Base-by-base conservation (phyloP, 2,329 filamentous ascomycete species). In the Metarhizium brunneum region DNA sequence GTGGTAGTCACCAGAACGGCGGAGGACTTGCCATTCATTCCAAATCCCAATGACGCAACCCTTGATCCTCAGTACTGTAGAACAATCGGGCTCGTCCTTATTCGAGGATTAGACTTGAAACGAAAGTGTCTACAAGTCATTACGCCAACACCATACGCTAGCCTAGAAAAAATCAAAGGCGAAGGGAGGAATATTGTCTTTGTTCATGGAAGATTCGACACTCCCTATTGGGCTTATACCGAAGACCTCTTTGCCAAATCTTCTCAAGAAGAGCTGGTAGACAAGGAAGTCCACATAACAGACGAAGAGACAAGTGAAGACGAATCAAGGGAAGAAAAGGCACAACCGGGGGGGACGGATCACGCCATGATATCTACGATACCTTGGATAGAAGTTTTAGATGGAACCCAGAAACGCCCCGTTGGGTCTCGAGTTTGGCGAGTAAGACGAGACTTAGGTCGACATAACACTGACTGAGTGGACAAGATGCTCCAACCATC, bases 151-250 rank as follows among this genome's bases (percentile, higher is more conserved):
- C 55, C 73, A 0, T 53, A 66, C 0, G 62, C 69, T 3, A 62
- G 67, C 2, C 72, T 83, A 16, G 66, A 71, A 42, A 64, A 70
- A 10, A 64, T 76, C 18, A 71, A 65, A 47, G 63, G 69, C 7
- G 66, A 68, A 32, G 77, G 77, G 0, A 71, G 75, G 36, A 71
- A 76, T 16, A 71, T 88, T 16, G 79, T 88, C 3, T 73, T 90
- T 3, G 78, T 90, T 1, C 79, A 84, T 54, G 87, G 87, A 2
- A 85, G 81, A 60, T 82, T 88, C 55, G 87, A 90, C 62, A 71
- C 80, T 2, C 85, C 86, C 0, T 82, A 76, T 3, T 90, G 86
- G 85, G 83, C 84, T 1, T 88, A 87, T 58, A 81, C 81, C 0
- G 86, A 89, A 64, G 81, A 85, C 40, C 61, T 84, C 16, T 78